phyloP scores from a whole-genome alignment of 1,284 basidiomycete species.

The Thecaphora thlaspeos region DNA sequence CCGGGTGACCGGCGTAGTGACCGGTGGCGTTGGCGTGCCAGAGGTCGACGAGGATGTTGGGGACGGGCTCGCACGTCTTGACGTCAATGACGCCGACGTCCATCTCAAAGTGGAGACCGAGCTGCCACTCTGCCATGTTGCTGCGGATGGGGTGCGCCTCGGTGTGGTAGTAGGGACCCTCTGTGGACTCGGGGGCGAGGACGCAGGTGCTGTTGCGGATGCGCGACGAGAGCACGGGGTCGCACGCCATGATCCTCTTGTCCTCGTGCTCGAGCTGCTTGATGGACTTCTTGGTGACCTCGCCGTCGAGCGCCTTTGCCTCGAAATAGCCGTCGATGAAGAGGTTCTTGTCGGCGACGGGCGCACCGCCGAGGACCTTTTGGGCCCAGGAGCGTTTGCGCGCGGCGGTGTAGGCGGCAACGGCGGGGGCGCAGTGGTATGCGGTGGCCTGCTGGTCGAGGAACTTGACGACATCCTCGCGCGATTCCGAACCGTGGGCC shows the following conservation, averaged over 20 bases:
- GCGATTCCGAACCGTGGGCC: conserved; percentile 53
- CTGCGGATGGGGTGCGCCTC: conserved; percentile 62
- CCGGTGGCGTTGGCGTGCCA: conserved; percentile 62
- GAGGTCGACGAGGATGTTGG: conserved; percentile 70
- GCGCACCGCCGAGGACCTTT: conserved; percentile 45
- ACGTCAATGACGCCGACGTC: conserved; percentile 74
- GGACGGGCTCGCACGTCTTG: conserved; percentile 69
- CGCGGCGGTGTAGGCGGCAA: conserved; percentile 55
- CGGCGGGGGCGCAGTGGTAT: conserved; percentile 59
- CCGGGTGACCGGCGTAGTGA: conserved; percentile 62
- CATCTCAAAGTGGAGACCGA: conserved; percentile 63
- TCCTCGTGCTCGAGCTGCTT: conserved; percentile 41
- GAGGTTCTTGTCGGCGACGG: conserved; percentile 53
- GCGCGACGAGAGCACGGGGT: conserved; percentile 43
- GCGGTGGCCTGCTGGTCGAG: conserved; percentile 53
- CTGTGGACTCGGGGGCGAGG: conserved; percentile 59
- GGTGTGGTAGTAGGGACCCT: conserved; percentile 62
- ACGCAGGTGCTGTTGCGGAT: conserved; percentile 59
- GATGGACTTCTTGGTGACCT: conserved; percentile 24
- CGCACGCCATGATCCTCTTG: conserved; percentile 53
- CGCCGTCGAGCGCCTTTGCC: conserved; percentile 34
- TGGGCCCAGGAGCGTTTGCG: conserved; percentile 53
- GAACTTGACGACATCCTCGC: conserved; percentile 51
- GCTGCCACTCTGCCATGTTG: conserved; percentile 64
- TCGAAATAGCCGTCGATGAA: conserved; percentile 57